phyloP scores from a whole-genome alignment of 495 filamentous ascomycete species.

The Xylaria castorea region DNA sequence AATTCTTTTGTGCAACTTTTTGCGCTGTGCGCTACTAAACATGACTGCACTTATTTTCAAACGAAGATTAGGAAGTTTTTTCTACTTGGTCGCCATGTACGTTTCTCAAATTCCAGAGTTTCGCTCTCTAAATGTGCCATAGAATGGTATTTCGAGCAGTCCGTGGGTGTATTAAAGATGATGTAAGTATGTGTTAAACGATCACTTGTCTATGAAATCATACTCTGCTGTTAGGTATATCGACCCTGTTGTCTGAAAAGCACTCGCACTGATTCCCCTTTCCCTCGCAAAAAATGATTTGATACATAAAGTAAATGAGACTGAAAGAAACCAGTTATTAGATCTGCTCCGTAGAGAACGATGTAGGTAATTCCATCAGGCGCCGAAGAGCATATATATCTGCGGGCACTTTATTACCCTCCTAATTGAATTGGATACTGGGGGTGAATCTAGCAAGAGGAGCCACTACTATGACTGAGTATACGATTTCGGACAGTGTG shows the following conservation, averaged over 20 bases:
- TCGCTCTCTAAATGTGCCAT: background rate
- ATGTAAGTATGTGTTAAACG: background rate
- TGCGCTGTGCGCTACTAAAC: no score
- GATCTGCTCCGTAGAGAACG: background rate
- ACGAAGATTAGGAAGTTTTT: background rate
- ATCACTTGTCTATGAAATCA: background rate
- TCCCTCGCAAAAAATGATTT: background rate
- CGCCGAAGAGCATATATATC: background rate
- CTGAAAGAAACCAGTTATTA: background rate
- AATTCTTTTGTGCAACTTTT: no score
- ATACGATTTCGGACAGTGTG: no score
- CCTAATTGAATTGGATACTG: background rate
- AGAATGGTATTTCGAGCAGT: background rate
- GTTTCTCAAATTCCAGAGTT: background rate
- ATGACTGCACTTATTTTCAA: no score
- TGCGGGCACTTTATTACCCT: background rate
- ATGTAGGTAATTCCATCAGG: no score
- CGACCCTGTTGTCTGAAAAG: background rate
- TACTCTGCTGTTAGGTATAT: background rate
- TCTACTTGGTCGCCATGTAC: background rate
- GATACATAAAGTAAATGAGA: background rate
- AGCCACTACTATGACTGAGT: background rate
- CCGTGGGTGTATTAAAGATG: background rate
- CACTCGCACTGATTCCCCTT: background rate
- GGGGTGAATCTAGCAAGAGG: background rate